A percentile compares a stretch with the other conserved stretches of the same genome.
Evolutionary conservation across 768 basidiomycete genomes (phyloP).

Genomic region (Lenzites betulinus): DNA sequence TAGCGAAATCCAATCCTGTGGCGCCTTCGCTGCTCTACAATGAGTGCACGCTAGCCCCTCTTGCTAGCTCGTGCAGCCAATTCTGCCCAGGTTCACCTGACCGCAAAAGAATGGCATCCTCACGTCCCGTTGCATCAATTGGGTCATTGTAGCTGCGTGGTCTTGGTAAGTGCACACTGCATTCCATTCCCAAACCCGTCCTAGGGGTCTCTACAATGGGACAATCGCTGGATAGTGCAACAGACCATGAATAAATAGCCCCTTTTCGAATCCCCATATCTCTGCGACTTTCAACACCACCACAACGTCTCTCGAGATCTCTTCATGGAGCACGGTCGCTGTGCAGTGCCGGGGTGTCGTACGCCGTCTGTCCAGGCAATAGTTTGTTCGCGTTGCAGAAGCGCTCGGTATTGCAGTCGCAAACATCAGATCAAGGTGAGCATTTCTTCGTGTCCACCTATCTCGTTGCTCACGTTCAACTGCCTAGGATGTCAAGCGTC

Average conservation of each 20-base stretch:
- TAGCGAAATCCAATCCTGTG: no score
- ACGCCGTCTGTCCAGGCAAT: neutral
- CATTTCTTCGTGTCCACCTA: no score
- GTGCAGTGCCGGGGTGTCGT: neutral
- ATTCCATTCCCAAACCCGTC: neutral
- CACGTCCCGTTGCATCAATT: no score
- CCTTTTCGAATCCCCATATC: neutral
- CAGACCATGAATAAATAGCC: neutral
- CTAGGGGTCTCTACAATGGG: neutral
- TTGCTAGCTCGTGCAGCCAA: no score
- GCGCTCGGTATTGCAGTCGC: conserved; percentile 1
- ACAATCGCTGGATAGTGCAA: neutral
- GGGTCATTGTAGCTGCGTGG: no score
- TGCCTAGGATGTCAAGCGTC: neutral
- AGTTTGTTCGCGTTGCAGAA: neutral
- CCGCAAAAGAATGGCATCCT: no score
- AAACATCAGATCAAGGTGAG: conserved; percentile 6
- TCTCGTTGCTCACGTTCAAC: neutral
- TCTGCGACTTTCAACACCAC: neutral
- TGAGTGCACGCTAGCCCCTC: no score
- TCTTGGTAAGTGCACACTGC: neutral
- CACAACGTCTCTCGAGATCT: neutral
- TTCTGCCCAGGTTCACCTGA: no score
- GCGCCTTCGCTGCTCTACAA: no score
- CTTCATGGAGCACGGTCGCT: neutral